Evolutionary conservation across 345 rosid species (phyloP), one percentile per base, ranked within the genome.

Genomic region (Litchi chinensis): DNA sequence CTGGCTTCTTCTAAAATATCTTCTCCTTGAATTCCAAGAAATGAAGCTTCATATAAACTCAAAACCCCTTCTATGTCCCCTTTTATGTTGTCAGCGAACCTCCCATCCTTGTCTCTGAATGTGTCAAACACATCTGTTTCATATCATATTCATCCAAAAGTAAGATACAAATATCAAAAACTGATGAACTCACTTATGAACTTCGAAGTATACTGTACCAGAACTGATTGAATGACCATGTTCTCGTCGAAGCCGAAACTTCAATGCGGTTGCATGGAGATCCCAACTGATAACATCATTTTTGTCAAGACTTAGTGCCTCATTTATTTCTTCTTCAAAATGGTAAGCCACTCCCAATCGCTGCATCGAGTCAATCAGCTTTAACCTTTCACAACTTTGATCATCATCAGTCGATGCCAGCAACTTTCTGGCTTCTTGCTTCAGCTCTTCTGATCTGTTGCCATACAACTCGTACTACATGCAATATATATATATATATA

Each of bases 11-110:
- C 76, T 22, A 80, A 32, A 21, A 63, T 37, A n/a, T 67, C 16
- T 26, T 82, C 79, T 60, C 64, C 81, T 32, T 15, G 26, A n/a
- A 37, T n/a, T 39, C 68, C 81, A 32, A 82, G 76, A 65, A 77
- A 46, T 18, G 81, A 82, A 46, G 84, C 81, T 54, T 77, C 79
- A 44, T 77, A 77, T 44, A 81, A 77, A 74, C 71, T 77, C 70
- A 77, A 40, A 8, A 82, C 66, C 18, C 78, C 81, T 11, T 5
- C 18, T 28, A 65, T 56, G 32, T 81, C 74, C 48, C 9, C 66
- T 0, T 3, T 10, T 71, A 76, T 16, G 19, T 19, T 48, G 5
- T 80, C 75, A 39, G 2, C 21, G 66, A 68, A 74, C 10, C 71
- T 75, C 65, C 56, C 75, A 43, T 70, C 46, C 19, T 8, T 22